Conservation (phyloP, 192 early-diverging fungal species). For the Coemansia guatemalensis region DNA sequence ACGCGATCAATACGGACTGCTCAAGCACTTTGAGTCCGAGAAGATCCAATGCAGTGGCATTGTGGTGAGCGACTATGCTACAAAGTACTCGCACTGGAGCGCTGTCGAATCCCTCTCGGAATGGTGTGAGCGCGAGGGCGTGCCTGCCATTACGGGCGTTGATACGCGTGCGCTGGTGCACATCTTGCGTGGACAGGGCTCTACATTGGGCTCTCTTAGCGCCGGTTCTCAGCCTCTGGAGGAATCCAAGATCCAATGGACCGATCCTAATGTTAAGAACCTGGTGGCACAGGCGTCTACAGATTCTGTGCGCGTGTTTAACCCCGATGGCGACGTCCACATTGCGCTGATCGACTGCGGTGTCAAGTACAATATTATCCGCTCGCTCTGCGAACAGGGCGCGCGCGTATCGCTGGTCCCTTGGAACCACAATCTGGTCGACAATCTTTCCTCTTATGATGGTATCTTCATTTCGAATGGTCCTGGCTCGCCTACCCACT, state of each 20-base stretch:
- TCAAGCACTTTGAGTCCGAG: slow-evolving; percentile 84
- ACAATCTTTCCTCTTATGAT: slow-evolving; percentile 66
- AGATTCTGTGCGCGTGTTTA: slow-evolving; percentile 65
- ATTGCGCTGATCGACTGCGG: slow-evolving; percentile 87
- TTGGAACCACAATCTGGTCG: slow-evolving; percentile 76
- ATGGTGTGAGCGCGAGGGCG: slow-evolving; percentile 82
- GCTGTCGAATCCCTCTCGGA: slow-evolving; percentile 85
- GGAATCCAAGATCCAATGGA: slow-evolving; percentile 48
- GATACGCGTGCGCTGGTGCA: slow-evolving; percentile 91
- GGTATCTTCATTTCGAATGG: slow-evolving; percentile 94
- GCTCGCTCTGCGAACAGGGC: slow-evolving; percentile 76
- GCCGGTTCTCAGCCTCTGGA: slow-evolving; percentile 52
- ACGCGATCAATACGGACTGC: slow-evolving; percentile 78
- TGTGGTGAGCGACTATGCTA: slow-evolving; percentile 89
- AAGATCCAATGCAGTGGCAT: slow-evolving; percentile 85
- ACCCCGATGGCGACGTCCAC: slow-evolving; percentile 75
- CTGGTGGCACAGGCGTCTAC: slow-evolving; percentile 82
- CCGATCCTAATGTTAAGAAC: slow-evolving; percentile 75
- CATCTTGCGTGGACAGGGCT: slow-evolving; percentile 79
- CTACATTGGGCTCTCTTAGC: slow-evolving; percentile 77
- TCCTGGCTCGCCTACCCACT: slow-evolving; percentile 77
- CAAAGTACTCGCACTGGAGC: slow-evolving; percentile 91
- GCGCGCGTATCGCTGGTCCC: slow-evolving; percentile 85
- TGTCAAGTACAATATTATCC: slow-evolving; percentile 91
- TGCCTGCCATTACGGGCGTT: slow-evolving; percentile 87